phyloP scores from a whole-genome alignment of 306 rosid species.

The Dryas drummondii region DNA sequence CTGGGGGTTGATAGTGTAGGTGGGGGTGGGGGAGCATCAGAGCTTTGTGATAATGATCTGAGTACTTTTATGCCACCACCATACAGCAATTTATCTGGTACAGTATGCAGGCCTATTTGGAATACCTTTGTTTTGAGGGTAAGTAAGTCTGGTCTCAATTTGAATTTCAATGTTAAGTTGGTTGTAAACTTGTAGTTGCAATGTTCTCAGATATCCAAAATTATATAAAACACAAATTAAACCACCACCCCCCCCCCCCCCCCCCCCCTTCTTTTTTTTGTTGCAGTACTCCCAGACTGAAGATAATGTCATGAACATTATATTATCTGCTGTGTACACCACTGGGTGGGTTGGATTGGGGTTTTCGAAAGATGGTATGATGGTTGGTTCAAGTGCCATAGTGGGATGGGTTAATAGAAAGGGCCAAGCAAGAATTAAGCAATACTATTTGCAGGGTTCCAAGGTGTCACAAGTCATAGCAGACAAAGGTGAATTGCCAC shows the following conservation, averaged over 20 bases:
- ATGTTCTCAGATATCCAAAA: too few relatives aligned
- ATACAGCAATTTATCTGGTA: conserved; percentile 58
- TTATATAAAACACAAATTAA: too few relatives aligned
- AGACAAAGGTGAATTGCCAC: conserved; percentile 92
- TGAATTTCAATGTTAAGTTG: background rate
- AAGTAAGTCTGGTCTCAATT: conserved; percentile 24
- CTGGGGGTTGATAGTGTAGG: conserved; percentile 7
- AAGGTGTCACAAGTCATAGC: conserved; percentile 62
- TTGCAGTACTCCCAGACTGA: conserved; percentile 71
- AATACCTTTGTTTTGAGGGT: conserved; percentile 82
- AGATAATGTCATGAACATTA: conserved; percentile 62
- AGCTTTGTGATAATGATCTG: conserved; percentile 53
- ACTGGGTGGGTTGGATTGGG: conserved; percentile 97
- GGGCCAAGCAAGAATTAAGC: conserved; percentile 84
- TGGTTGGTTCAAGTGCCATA: conserved; percentile 98
- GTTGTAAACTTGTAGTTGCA: background rate
- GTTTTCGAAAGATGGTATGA: conserved; percentile 78
- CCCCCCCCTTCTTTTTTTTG: background rate
- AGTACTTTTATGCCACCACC: conserved; percentile 85
- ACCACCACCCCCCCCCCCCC: background rate
- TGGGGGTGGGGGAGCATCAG: conserved; percentile 21
- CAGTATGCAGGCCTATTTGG: conserved; percentile 82
- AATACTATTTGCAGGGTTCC: conserved; percentile 74
- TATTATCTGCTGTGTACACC: conserved; percentile 85
- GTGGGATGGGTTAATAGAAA: conserved; percentile 85